A percentile compares a stretch with the other conserved stretches of the same genome.
Conservation (phyloP, 208 protist genomes). For the Acanthamoeba quina region DNA sequence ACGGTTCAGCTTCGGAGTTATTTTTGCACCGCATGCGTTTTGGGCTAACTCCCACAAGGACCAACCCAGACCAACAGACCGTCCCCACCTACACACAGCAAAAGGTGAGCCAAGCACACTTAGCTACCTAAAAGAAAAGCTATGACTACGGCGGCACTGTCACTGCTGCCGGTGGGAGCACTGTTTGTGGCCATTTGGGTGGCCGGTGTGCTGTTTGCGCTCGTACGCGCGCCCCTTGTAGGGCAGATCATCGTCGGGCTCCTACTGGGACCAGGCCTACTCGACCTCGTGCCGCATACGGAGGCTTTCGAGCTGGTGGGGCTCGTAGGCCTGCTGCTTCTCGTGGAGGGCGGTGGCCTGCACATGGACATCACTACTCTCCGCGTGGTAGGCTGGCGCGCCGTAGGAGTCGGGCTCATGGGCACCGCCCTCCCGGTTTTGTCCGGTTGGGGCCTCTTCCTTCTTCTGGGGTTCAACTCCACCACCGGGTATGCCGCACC, state of each 20-base stretch:
- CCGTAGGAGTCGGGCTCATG: not conserved
- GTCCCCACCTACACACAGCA: no score
- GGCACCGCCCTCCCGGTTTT: slow-evolving; percentile 5
- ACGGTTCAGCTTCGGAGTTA: no score
- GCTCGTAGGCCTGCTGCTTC: slow-evolving; percentile 37
- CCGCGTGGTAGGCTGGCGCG: slow-evolving; percentile 31
- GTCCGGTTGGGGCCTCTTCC: not conserved
- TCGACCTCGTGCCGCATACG: slow-evolving; percentile 27
- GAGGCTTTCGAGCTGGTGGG: slow-evolving; percentile 39
- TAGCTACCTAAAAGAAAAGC: no score
- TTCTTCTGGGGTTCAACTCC: not conserved
- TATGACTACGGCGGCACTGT: not conserved
- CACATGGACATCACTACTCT: slow-evolving; percentile 56
- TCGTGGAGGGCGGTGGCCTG: slow-evolving; percentile 66
- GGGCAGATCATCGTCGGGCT: slow-evolving; percentile 57
- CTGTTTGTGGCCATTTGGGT: slow-evolving; percentile 63
- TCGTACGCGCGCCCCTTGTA: not conserved
- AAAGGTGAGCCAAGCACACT: no score
- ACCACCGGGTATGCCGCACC: not conserved
- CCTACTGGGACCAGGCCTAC: slow-evolving; percentile 15
- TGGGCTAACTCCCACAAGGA: no score
- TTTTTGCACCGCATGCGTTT: no score
- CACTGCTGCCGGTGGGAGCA: slow-evolving; percentile 3
- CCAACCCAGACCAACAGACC: no score
- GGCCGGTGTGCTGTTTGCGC: not conserved